Evolutionary conservation across 257 asterid genomes (phyloP), one percentile per base, ranked within the genome.

Genomic region (Lithospermum erythrorhizon): DNA sequence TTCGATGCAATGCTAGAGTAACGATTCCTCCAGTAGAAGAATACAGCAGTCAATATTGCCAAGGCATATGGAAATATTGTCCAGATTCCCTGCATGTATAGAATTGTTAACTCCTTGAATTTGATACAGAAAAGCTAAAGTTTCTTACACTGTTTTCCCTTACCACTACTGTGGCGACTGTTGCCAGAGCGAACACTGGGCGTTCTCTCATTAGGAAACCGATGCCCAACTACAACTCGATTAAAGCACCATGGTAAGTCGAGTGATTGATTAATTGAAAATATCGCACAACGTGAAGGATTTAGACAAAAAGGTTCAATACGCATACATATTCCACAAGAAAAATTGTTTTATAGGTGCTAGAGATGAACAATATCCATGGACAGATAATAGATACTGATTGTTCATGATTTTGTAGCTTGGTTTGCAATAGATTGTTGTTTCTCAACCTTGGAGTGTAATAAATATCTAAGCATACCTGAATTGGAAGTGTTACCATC

Each of bases 151-250:
- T 18, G 14, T 41, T 13, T 41, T 41, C 1, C 2, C 72, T 29
- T 74, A 89, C 97, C 89, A 89, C 89, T 41, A 86, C 78, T 47
- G 89, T 79, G 55, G 95, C 95, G 58, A 84, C 91, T 23, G 95
- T 82, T 70, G 97, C 94, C 30, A 89, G 86, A 30, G 94, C 91
- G 63, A 84, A 77, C 6, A 86, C 83, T 37, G 91, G 94, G 11
- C 82, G 82, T 64, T 86, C 97, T 81, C 94, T 81, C 66, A 86
- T 71, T 67, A 82, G 61, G 81, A 89, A 86, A 55, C 95, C 95
- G 13, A 84, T 74, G 21, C 78, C 94, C 80, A 89, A 78, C 97
- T 86, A 76, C 73, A 73, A 21, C 48, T 37, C 23, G 62, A 29
- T 41, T 59, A 45, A 7, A 67, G 59, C n/a, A 52, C 37, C 56